Percentiles rank a stretch among this genome's conserved stretches.
These are phyloP conservation scores for Nemania sp. DNA, from an alignment of 2,329 filamentous ascomycete genomes.

Conservation along the genomic window DNA sequence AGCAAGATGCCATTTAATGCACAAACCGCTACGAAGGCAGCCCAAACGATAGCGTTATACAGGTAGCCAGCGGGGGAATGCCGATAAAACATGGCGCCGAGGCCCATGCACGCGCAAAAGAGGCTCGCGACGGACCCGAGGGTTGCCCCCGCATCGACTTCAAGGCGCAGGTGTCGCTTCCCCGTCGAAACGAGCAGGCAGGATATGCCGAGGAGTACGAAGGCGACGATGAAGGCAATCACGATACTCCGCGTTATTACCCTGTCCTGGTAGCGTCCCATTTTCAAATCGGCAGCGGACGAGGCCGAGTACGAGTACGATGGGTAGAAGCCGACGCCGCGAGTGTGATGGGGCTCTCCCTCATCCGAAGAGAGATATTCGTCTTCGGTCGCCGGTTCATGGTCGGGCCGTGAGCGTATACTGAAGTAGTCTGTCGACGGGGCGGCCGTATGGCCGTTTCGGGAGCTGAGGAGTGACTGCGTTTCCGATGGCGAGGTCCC, in stretches of 20 bases:
- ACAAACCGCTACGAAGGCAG: conserved; percentile 60
- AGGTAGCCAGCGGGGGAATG: conserved; percentile 55
- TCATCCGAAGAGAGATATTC: conserved; percentile 47
- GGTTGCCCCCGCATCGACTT: conserved; percentile 79
- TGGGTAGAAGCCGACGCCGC: conserved; percentile 1
- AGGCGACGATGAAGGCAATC: conserved; percentile 68
- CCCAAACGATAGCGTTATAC: conserved; percentile 59
- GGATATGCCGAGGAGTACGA: conserved; percentile 73
- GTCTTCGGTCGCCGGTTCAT: conserved; percentile 54
- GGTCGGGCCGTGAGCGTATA: conserved; percentile 34
- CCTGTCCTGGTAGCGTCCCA: conserved; percentile 64
- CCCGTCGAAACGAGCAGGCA: conserved; percentile 75
- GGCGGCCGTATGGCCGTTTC: not conserved
- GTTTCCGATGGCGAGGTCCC: conserved; percentile 40
- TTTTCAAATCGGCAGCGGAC: conserved; percentile 62
- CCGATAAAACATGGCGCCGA: conserved; percentile 69
- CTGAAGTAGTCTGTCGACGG: conserved; percentile 48
- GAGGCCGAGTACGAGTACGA: conserved; percentile 52
- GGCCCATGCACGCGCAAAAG: conserved; percentile 70
- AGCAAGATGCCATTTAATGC: conserved; percentile 64
- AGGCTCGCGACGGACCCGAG: conserved; percentile 76
- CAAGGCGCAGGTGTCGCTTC: conserved; percentile 72
- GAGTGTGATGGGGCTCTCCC: not conserved
- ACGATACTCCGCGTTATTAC: conserved; percentile 67
- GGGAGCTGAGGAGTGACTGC: conserved; percentile 46